Evolutionary conservation across 2,329 filamentous ascomycete species (phyloP), one percentile per base, ranked within the genome.

Genomic region (Aspergillus piperis): DNA sequence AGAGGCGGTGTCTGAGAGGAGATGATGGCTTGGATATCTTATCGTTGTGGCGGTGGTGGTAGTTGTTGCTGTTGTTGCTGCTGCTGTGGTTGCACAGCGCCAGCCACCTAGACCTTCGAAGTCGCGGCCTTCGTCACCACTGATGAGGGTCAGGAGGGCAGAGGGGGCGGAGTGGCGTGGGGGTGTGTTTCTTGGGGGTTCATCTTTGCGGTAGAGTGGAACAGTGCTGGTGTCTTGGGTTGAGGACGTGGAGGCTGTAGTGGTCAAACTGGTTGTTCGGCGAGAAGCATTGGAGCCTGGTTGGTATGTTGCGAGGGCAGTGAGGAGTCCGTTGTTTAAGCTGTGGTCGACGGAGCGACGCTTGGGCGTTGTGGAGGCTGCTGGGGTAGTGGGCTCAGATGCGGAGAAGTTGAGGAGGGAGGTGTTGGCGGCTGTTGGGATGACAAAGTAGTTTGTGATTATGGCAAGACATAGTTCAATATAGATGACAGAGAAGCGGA

Each of bases 401-500:
- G 71, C 64, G 15, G 66, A 62, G 52, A 74, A 73, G 30, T 68
- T 67, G 39, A 73, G 57, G 10, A 74, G 65, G 6, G 73, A 73
- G 2, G 66, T 68, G 8, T 62, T 69, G 8, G 66, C 54, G 3
- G 72, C 67, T 4, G 61, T 67, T 8, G 69, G 67, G 11, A 75
- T 61, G 57, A 78, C 75, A 27, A 89, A 73, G 62, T 84, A 83
- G 55, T 84, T 83, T 5, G 83, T 82, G 2, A 89, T 70, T 3
- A 88, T 77, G 7, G 84, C 84, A 19, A 86, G 73, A 47, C 80
- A 83, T 54, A 90, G 79, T 68, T 90, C 86, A 62, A 88, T 75
- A 69, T 89, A 90, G 58, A 89, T 83, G 54, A 88, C 70, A 49
- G 83, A 77, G 23, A 88, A 82, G 23, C 87, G 83, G 63, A 88